Conservation (phyloP, 2,329 filamentous ascomycete species). For the Arthrobotrys megalospora region DNA sequence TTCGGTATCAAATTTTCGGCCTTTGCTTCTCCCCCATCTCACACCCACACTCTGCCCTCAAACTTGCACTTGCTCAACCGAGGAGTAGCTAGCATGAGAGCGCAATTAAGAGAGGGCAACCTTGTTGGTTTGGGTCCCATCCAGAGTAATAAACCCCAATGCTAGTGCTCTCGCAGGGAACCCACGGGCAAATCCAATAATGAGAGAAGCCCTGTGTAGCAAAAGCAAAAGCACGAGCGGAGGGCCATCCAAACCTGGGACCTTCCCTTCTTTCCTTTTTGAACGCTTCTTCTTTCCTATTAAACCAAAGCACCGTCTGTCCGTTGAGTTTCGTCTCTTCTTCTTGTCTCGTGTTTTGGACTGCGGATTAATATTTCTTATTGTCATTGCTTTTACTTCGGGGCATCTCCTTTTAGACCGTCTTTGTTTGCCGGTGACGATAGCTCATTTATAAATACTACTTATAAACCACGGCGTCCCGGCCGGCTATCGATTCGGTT, state of each 20-base stretch:
- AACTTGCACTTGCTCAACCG: conserved; percentile 50
- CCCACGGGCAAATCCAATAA: conserved; percentile 49
- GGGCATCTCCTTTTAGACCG: conserved; percentile 8
- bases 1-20: conserved; percentile 59
- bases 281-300: conserved; percentile 62
- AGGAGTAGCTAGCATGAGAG: conserved; percentile 27
- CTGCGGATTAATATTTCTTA: conserved; percentile 30
- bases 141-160: conserved; percentile 40
- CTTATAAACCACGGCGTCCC: conserved; percentile 28
- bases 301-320: conserved; percentile 59
- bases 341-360: conserved; percentile 49
- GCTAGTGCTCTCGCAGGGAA: conserved; percentile 30
- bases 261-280: conserved; percentile 61
- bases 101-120: conserved; percentile 32
- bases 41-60: conserved; percentile 1
- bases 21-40: conserved; percentile 37
- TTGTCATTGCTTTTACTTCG: conserved; percentile 19
- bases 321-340: conserved; percentile 59
- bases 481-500: conserved; percentile 45
- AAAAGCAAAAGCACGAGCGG: conserved; percentile 51
- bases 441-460: conserved; percentile 1
- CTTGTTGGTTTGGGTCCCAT: conserved; percentile 41
- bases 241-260: conserved; percentile 59
- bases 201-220: conserved; percentile 41
- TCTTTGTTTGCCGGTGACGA: conserved; percentile 13